phyloP scores from a whole-genome alignment of 2,329 filamentous ascomycete species.

The Colletotrichum lindemuthianum region DNA sequence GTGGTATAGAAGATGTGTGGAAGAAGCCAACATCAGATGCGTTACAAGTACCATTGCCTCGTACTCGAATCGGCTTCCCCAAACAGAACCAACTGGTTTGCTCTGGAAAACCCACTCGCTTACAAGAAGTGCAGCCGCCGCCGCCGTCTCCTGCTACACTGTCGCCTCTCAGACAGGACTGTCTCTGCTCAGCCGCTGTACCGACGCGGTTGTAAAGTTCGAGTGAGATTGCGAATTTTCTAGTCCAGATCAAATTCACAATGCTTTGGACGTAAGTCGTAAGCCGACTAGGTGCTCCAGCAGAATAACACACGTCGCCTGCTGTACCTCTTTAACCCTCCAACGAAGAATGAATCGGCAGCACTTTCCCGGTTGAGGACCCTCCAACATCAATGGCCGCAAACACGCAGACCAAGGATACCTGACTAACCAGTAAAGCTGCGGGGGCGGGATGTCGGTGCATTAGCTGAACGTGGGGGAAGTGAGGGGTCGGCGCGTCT shows the following conservation, averaged over 20 bases:
- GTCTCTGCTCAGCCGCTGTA: too few relatives aligned
- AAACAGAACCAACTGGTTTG: background rate
- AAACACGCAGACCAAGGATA: slow-evolving; percentile 11
- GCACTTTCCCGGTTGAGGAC: slow-evolving; percentile 10
- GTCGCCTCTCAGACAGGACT: too few relatives aligned
- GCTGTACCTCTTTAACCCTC: background rate
- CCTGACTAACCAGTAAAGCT: slow-evolving; percentile 10
- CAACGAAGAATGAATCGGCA: slow-evolving; percentile 12
- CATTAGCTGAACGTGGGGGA: slow-evolving; percentile 48
- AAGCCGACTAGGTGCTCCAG: too few relatives aligned
- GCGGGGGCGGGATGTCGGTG: slow-evolving; percentile 32
- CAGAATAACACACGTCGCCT: too few relatives aligned
- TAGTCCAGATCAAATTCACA: too few relatives aligned
- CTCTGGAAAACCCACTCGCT: too few relatives aligned
- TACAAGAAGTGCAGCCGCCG: too few relatives aligned
- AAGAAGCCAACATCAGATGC: slow-evolving; percentile 16
- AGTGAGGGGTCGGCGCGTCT: slow-evolving; percentile 37
- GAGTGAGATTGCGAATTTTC: too few relatives aligned
- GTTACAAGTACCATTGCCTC: background rate
- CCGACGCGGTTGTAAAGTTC: too few relatives aligned
- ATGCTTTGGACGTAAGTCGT: too few relatives aligned
- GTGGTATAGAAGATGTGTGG: slow-evolving; percentile 20
- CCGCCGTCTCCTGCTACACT: too few relatives aligned
- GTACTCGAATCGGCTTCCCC: slow-evolving; percentile 15
- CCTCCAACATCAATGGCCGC: slow-evolving; percentile 15